phyloP scores from a whole-genome alignment of 176 grass and related monocot species.

The Oryza nivara region DNA sequence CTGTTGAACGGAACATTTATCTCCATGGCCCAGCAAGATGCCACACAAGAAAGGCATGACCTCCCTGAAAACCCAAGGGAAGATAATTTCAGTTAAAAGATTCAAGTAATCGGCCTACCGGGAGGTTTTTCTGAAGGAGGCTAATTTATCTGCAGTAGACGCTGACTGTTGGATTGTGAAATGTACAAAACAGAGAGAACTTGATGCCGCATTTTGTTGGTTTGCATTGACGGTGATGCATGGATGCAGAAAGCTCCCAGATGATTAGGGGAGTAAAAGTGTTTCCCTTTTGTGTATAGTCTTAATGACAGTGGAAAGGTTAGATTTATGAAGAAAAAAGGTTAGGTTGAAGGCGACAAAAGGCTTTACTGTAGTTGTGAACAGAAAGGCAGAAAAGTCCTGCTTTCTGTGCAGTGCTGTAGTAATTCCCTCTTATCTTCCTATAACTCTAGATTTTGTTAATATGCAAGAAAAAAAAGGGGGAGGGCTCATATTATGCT shows the following conservation, averaged over 20 bases:
- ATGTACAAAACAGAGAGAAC: conserved; percentile 38
- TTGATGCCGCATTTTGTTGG: conserved; percentile 36
- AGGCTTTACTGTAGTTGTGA: conserved; percentile 8
- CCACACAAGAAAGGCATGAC: background rate
- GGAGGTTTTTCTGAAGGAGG: conserved; percentile 6
- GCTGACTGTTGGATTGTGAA: conserved; percentile 37
- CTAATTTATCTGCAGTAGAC: conserved; percentile 4
- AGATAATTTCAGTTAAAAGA: conserved; percentile 6
- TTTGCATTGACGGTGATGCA: too few relatives aligned
- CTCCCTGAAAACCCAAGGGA: conserved; percentile 11
- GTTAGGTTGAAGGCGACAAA: background rate
- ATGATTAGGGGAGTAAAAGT: background rate
- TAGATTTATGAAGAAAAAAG: conserved; percentile 17
- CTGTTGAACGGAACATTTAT: conserved; percentile 11
- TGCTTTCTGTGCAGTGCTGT: conserved; percentile 29
- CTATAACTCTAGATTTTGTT: background rate
- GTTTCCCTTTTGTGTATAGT: conserved; percentile 31
- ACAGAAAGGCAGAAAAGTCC: conserved; percentile 17
- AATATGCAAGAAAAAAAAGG: background rate
- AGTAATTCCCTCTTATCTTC: background rate
- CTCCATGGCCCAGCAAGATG: conserved; percentile 23
- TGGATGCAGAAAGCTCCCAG: background rate
- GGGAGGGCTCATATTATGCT: background rate
- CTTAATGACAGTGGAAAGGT: conserved; percentile 19
- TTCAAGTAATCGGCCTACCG: background rate